phyloP scores from a whole-genome alignment of 495 filamentous ascomycete genomes.

The Aspergillus affinis region DNA sequence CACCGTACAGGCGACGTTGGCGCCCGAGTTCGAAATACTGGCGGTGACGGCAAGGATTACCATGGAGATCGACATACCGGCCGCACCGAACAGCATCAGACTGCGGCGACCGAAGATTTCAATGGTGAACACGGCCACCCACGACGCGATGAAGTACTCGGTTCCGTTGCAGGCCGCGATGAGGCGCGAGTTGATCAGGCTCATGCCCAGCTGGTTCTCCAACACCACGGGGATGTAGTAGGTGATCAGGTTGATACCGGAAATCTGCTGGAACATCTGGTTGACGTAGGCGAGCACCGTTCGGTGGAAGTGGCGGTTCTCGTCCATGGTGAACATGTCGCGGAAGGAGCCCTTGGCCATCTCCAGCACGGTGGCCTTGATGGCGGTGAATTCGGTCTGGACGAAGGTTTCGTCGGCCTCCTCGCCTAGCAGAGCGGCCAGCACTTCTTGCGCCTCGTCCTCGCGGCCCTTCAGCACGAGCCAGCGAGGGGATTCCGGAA shows the following conservation, averaged over 20 bases:
- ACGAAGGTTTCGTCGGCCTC: constrained; percentile 53
- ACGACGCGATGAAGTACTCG: constrained; percentile 73
- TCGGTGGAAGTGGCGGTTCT: constrained; percentile 74
- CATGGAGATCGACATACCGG: constrained; percentile 70
- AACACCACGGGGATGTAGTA: constrained; percentile 72
- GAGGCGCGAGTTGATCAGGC: constrained; percentile 57
- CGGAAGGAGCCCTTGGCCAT: constrained; percentile 63
- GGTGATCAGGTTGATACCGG: constrained; percentile 74
- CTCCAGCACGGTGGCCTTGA: constrained; percentile 75
- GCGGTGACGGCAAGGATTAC: constrained; percentile 58
- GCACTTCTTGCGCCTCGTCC: constrained; percentile 62
- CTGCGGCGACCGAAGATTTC: constrained; percentile 67
- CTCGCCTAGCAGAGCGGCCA: constrained; percentile 59
- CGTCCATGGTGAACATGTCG: constrained; percentile 71
- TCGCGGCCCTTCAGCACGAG: constrained; percentile 67
- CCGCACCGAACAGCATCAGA: constrained; percentile 71
- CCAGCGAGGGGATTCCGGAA: constrained; percentile 76
- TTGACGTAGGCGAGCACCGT: constrained; percentile 70
- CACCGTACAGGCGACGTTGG: constrained; percentile 52
- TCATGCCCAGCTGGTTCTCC: constrained; percentile 54
- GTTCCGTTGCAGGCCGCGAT: constrained; percentile 73
- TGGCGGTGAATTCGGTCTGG: constrained; percentile 64
- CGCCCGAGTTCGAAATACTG: constrained; percentile 23
- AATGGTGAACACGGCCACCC: constrained; percentile 69
- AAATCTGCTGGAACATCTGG: constrained; percentile 77